Base-by-base conservation (phyloP, 1,284 basidiomycete species). In the Rhizopogon hawkerae region DNA sequence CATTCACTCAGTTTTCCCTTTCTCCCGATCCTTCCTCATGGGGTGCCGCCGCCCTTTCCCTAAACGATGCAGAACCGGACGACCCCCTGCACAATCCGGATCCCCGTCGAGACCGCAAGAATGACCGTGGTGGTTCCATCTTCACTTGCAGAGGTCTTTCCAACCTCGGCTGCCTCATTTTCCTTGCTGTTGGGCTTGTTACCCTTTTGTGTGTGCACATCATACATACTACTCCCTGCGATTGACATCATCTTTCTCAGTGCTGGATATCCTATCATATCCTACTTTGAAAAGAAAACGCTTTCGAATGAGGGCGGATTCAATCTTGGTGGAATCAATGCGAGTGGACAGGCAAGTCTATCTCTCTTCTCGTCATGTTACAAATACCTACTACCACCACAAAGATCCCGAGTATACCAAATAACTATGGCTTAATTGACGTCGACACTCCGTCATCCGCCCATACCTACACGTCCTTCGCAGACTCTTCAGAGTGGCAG, bases 271-370 rank as follows among this genome's bases (percentile, higher is more conserved):
- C 92, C 92, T 11, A 67, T 95, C 51, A 77, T 89, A 58, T 75
- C 78, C 9, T 84, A 81, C 61, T 82, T 88, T 59, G 80, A 76
- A 3, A 64, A 68, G 35, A 66, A 71, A 23, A 56, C 60, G 9
- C 70, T 70, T 23, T 78, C 79, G 1, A 75, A 66, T 2, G 64
- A 76, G 8, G 85, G 83, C 11, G 89, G 81, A 1, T 88, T 84
- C 63, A 89, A 89, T 59, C 59, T 90, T 16, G 90, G 89, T 26
- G 89, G 91, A 3, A 85, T 79, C 53, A 94, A 93, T 62, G 79
- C 79, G 3, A 78, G 78, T 10, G 91, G 90, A 34, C 89, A 92
- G 69, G 79, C 76, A 54, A 60, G 63, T 55, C n/a, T 10, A 44
- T 43, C 2, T 21, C 35, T 29, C 18, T 10, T 36, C 13, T 9